Conservation (phyloP, 257 asterid genomes). For the Agastache rugosa region DNA sequence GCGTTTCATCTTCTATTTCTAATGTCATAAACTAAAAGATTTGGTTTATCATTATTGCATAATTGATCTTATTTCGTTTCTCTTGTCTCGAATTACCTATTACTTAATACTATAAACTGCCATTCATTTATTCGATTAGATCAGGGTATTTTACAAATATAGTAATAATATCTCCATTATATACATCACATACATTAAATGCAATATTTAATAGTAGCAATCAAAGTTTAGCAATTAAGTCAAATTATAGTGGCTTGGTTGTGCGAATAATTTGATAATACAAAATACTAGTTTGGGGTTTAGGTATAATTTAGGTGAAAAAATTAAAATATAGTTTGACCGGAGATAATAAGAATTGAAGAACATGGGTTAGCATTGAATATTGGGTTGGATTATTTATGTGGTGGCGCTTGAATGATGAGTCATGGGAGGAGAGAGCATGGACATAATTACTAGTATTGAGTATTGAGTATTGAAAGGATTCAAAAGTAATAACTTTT, state of each 20-base stretch:
- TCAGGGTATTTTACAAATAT: not conserved
- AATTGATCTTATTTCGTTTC: not conserved
- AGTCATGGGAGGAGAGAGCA: constrained; percentile 36
- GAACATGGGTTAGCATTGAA: constrained; percentile 49
- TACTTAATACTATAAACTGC: not conserved
- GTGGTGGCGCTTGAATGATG: constrained; percentile 30
- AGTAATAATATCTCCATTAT: not conserved
- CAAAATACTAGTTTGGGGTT: not conserved
- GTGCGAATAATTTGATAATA: constrained; percentile 14
- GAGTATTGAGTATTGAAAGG: not conserved
- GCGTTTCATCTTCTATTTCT: not conserved
- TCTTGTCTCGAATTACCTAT: not conserved
- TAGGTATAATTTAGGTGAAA: constrained; percentile 30
- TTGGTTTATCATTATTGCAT: not conserved
- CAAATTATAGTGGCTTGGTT: not conserved
- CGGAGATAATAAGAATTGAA: constrained; percentile 30
- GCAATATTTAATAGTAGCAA: not conserved
- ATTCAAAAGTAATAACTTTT: constrained; percentile 22
- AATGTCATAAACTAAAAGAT: not conserved
- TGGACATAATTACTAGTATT: constrained; percentile 21
- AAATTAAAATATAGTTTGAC: constrained; percentile 32
- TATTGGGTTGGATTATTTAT: constrained; percentile 30
- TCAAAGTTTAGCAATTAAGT: not conserved
- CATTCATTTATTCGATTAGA: not conserved
- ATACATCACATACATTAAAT: not conserved